Evolutionary conservation across 495 filamentous ascomycete genomes (phyloP), one percentile per base, ranked within the genome.

Genomic region (Neurospora pannonica): DNA sequence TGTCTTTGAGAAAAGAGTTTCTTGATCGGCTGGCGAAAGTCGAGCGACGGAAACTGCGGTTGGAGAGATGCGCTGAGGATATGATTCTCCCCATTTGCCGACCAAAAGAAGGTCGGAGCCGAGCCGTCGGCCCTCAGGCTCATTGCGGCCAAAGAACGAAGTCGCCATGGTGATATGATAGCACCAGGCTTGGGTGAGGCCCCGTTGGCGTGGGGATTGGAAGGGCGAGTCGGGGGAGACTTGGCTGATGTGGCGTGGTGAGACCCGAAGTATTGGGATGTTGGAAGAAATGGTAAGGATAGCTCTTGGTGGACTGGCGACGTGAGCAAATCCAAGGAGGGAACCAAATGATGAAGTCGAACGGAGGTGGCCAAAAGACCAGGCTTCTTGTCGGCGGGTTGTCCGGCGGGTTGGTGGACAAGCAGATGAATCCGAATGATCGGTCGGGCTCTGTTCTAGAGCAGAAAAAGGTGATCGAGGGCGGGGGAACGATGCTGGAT

Each of bases 111-210:
- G 48, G 42, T 80, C 77, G 21, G 73, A 74, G 38, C 76, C 77
- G 15, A 81, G 76, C 28, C 72, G 73, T 43, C 74, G 79, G 38
- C 73, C 78, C 72, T 73, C 72, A 37, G 71, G 72, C 74, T 80
- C 76, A 4, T 21, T 38, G 28, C 73, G 74, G 42, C 77, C 76
- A 46, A 79, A 75, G 71, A 75, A 79, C 0, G 77, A 76, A 13
- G 54, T 70, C 34, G 77, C 71, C 36, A 72, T 54, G 42, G 62
- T 76, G 28, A 15, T 70, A 31, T 31, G 24, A 60, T 31, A 13
- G 21, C 46, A 54, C 46, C 46, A 54, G 46, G 46, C 46, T 54
- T 11, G 46, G 21, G 42, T 46, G 42, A 46, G 42, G 42, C 42
- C 19, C 42, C 19, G 42, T 46, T 46, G 42, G 42, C 42, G 42